Base-by-base conservation (phyloP, 441 rosid species). In the Rhodomyrtus psidioides region DNA sequence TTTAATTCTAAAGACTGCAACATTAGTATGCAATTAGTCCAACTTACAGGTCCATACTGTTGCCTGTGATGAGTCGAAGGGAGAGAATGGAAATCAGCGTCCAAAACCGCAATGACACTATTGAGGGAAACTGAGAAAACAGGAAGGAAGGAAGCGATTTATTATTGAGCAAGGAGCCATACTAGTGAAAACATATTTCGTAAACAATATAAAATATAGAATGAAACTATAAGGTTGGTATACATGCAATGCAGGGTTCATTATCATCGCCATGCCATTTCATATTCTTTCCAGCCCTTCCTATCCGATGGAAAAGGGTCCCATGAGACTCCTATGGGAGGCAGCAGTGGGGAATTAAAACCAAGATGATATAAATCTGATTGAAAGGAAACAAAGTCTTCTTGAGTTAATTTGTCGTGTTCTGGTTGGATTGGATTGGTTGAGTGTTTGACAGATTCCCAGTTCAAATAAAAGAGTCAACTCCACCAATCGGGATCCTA, bases 31-130 rank as follows among this genome's bases (percentile, higher is more conserved):
- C 56, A 51, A 83, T 23, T 24, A 87, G 90, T 82, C 83, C 84
- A 91, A 94, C 99, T 88, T 98, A 98, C 99, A 88, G 98, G 99
- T 85, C 99, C 99, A 93, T 95, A 98, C 87, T 94, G 98, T 88
- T 98, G 98, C 87, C 99, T 91, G 88, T 96, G 98, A 88, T 95
- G 96, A 84, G 91, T 92, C 56, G 99, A 95, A 89, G 99, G 98
- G 84, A 96, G 98, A 86, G 99, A 98, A 90, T 98, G 99, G 85
- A 98, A 98, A 93, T 98, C 99, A 85, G 98, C 98, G 92, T 98
- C 99, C 95, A 98, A 89, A 87, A 98, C 99, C 28, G 99, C 98
- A 89, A 98, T 98, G 88, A 98, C 98, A 86, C 98, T 96, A 93
- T 96, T 94, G 86, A 96, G 91, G 56, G 98, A 96, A 91, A 96